Conservation (phyloP, 805 yeast species). For the Candida endomychidarum region DNA sequence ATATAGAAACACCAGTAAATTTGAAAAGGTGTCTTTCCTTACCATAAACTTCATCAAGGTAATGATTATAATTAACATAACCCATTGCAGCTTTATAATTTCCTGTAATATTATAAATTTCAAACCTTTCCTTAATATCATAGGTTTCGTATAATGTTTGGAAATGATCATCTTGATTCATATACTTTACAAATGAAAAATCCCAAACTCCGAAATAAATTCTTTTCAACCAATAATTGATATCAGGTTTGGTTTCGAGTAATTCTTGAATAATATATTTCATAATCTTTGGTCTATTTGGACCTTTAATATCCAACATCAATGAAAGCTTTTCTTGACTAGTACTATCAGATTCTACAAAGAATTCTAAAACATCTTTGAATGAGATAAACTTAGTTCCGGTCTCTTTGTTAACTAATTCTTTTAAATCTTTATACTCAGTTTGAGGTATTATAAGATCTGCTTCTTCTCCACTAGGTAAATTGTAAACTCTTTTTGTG, state of each 20-base stretch:
- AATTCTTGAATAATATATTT: constrained; percentile 31
- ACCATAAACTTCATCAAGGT: constrained; percentile 23
- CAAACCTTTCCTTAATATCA: constrained; percentile 21
- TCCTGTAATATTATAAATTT: constrained; percentile 36
- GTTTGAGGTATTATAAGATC: constrained; percentile 35
- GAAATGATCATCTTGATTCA: constrained; percentile 40
- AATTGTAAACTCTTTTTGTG: constrained; percentile 39
- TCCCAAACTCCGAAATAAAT: constrained; percentile 45
- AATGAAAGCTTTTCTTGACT: constrained; percentile 22
- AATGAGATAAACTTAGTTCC: constrained; percentile 36
- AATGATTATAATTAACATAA: constrained; percentile 36
- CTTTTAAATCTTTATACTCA: constrained; percentile 26
- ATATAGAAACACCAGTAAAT: constrained; percentile 36
- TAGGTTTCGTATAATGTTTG: constrained; percentile 22
- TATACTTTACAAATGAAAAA: constrained; percentile 34
- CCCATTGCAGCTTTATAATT: constrained; percentile 33
- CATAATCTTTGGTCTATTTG: constrained; percentile 36
- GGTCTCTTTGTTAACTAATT: constrained; percentile 30
- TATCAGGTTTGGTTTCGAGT: constrained; percentile 26
- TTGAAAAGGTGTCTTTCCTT: constrained; percentile 27
- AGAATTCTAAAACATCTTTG: constrained; percentile 34
- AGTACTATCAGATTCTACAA: constrained; percentile 19
- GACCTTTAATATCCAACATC: constrained; percentile 41
- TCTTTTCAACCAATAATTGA: constrained; percentile 38
- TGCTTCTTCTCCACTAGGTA: constrained; percentile 33